These are phyloP conservation scores for Xylaria sp. DNA, from an alignment of 495 filamentous ascomycete genomes.

Conservation along the genomic window DNA sequence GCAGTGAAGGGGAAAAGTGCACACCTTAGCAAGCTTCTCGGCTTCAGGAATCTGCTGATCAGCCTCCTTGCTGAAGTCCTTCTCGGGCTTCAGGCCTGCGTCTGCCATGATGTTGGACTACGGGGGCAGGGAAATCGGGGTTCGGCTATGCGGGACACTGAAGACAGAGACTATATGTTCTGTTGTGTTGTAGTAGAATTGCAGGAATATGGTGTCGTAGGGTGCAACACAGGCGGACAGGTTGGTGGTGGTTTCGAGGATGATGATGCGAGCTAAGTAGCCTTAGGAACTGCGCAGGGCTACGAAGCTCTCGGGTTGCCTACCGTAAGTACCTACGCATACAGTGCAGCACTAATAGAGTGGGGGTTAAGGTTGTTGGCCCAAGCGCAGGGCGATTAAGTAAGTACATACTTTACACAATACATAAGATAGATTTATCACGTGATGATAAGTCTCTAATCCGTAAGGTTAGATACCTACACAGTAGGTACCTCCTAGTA, in stretches of 20 bases:
- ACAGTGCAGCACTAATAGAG: constrained; percentile 5
- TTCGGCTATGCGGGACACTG: background rate
- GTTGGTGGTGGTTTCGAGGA: constrained; percentile 5
- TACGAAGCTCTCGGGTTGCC: constrained; percentile 27
- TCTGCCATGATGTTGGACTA: constrained; percentile 50
- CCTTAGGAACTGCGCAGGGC: constrained; percentile 16
- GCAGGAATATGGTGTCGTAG: background rate
- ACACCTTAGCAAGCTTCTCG: constrained; percentile 84
- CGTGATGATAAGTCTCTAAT: background rate
- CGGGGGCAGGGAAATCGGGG: background rate
- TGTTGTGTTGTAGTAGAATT: background rate
- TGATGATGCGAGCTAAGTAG: constrained; percentile 22
- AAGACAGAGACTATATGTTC: background rate
- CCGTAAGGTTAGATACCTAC: too few relatives aligned
- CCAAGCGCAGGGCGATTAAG: background rate
- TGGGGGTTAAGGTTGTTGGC: constrained; percentile 9
- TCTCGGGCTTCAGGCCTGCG: constrained; percentile 64
- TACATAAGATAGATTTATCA: background rate
- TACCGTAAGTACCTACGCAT: too few relatives aligned
- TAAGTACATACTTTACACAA: too few relatives aligned
- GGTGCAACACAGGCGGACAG: background rate
- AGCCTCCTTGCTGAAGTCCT: constrained; percentile 85
- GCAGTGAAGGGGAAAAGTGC: constrained; percentile 1
- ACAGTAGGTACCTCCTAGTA: too few relatives aligned
- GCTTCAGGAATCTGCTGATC: constrained; percentile 91